These are phyloP conservation scores for Penicillium ochrochloron DNA, from an alignment of 495 filamentous ascomycete genomes.

Conservation along the genomic window DNA sequence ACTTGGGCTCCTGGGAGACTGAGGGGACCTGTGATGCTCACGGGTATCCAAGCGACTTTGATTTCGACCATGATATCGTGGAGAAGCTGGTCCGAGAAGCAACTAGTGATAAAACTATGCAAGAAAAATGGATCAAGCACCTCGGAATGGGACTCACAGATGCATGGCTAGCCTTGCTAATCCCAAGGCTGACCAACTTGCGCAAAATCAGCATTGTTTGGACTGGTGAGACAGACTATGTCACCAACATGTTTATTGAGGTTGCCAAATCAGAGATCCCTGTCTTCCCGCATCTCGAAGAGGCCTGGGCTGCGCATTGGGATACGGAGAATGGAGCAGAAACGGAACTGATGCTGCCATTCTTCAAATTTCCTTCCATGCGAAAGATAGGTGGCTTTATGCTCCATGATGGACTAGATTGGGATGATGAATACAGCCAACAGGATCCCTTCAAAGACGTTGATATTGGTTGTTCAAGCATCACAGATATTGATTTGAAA, in stretches of 20 bases:
- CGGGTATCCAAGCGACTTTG: background rate
- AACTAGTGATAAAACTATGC: background rate
- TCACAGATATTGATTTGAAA: background rate
- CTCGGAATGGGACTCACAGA: background rate
- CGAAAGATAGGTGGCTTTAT: background rate
- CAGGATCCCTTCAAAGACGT: background rate
- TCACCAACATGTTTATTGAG: background rate
- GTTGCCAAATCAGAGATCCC: background rate
- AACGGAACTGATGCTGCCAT: background rate
- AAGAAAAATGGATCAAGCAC: background rate
- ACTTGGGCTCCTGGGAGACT: background rate
- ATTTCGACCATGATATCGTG: background rate
- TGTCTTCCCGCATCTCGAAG: constrained; percentile 9
- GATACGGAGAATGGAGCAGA: background rate
- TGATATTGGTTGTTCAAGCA: constrained; percentile 1
- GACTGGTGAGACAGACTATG: background rate
- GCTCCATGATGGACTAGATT: background rate
- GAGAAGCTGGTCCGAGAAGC: background rate
- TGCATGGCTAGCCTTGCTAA: constrained; percentile 6
- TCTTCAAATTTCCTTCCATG: background rate
- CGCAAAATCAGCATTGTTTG: constrained; percentile 1
- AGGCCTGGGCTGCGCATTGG: background rate
- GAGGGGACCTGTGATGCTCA: background rate
- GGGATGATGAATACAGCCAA: background rate
- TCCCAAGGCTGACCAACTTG: background rate